Percentiles rank a stretch among this genome's conserved stretches.
Evolutionary conservation across 148 eudicot genomes (phyloP).

Genomic region (Heliosperma pusillum): DNA sequence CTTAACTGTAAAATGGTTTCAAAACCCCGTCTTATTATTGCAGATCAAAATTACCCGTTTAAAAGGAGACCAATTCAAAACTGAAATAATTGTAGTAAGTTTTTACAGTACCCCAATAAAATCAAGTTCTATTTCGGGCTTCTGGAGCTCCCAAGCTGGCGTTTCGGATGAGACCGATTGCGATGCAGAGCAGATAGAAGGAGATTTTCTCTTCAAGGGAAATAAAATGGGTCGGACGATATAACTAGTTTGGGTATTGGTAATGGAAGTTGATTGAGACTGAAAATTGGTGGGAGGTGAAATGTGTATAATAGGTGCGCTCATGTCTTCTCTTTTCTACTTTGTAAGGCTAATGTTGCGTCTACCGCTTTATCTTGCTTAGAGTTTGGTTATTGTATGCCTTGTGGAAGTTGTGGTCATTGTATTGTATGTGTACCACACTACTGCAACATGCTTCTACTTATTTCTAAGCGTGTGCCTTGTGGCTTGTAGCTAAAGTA

Average conservation of each 20-base stretch:
- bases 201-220: constrained; percentile 22
- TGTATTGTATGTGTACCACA: no score
- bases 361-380: no score
- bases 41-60: no score
- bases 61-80: no score
- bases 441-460: not conserved
- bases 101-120: constrained; percentile 58
- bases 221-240: constrained; percentile 18
- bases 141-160: constrained; percentile 25
- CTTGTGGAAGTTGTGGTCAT: no score
- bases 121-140: constrained; percentile 75
- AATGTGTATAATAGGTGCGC: constrained; percentile 35
- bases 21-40: no score
- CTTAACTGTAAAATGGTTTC: no score
- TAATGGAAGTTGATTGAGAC: constrained; percentile 28
- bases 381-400: constrained; percentile 3
- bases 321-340: constrained; percentile 21
- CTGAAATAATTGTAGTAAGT: no score
- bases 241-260: constrained; percentile 13
- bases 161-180: constrained; percentile 41
- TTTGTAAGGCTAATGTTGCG: constrained; percentile 4
- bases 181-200: constrained; percentile 30
- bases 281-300: constrained; percentile 33
- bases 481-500: no score
- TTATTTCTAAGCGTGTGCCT: not conserved